Conservation (phyloP, 129 eudicot species). For the Chrysanthemum lavandulifolium region DNA sequence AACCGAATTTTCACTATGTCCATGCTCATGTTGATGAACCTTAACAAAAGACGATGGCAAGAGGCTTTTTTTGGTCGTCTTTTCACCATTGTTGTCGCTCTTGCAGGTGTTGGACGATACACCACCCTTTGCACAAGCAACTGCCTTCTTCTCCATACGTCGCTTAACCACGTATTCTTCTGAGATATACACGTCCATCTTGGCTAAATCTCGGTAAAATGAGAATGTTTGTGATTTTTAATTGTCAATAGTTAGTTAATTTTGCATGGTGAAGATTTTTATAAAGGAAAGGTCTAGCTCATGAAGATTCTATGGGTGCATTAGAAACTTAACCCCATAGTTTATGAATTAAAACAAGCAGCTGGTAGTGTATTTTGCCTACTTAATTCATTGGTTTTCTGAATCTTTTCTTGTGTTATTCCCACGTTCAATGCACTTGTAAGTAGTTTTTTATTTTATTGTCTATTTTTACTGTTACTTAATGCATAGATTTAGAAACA, state of each 20-base stretch:
- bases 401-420: background rate
- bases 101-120: background rate
- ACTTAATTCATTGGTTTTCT: slow-evolving; percentile 5
- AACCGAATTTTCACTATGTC: slow-evolving; percentile 6
- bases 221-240: background rate
- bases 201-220: background rate
- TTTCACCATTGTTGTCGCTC: slow-evolving; percentile 11
- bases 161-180: slow-evolving; percentile 44
- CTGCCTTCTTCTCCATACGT: slow-evolving; percentile 39
- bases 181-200: slow-evolving; percentile 45
- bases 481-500: too few species aligned
- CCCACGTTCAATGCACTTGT: background rate
- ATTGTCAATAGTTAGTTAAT: background rate
- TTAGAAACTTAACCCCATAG: too few species aligned
- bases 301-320: too few species aligned
- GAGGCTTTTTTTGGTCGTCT: slow-evolving; percentile 9
- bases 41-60: background rate
- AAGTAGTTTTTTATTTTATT: background rate
- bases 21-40: slow-evolving; percentile 25
- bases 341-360: slow-evolving; percentile 5
- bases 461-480: background rate
- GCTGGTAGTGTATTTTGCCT: too few species aligned
- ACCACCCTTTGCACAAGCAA: slow-evolving; percentile 6
- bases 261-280: slow-evolving; percentile 8
- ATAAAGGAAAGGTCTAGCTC: slow-evolving; percentile 14